A percentile compares a stretch with the other conserved stretches of the same genome.
phyloP scores from a whole-genome alignment of 2,329 filamentous ascomycete species.

The Aureobasidium vineae region DNA sequence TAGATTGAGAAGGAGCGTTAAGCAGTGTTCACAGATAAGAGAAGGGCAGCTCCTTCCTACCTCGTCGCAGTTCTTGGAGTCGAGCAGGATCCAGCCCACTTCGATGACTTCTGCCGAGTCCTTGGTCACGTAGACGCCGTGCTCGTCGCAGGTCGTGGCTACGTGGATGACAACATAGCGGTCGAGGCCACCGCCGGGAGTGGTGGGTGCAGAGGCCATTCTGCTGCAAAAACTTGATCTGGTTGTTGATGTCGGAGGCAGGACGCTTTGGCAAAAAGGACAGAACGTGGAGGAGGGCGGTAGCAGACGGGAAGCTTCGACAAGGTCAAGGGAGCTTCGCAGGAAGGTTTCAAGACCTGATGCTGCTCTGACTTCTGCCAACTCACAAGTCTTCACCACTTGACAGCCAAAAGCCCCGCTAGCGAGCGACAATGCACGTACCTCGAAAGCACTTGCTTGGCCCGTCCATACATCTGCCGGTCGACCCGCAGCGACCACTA shows the following conservation, averaged over 20 bases:
- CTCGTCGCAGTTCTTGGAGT: slow-evolving; percentile 89
- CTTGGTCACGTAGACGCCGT: slow-evolving; percentile 98
- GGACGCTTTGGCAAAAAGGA: slow-evolving; percentile 4
- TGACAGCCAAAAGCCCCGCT: slow-evolving; percentile 19
- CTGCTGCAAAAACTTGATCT: slow-evolving; percentile 5
- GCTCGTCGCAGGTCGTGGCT: slow-evolving; percentile 97
- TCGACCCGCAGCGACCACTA: background rate
- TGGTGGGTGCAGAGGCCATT: slow-evolving; percentile 18
- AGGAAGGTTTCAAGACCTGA: background rate
- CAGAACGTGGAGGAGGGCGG: background rate
- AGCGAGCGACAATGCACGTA: background rate
- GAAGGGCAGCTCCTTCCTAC: slow-evolving; percentile 48
- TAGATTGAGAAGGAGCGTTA: slow-evolving; percentile 44
- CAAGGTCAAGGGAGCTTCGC: background rate
- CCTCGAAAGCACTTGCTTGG: slow-evolving; percentile 8
- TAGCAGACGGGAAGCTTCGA: slow-evolving; percentile 15
- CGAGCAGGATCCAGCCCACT: slow-evolving; percentile 94
- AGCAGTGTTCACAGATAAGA: slow-evolving; percentile 8
- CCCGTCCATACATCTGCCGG: slow-evolving; percentile 17
- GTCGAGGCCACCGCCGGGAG: slow-evolving; percentile 56
- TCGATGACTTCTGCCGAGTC: slow-evolving; percentile 99
- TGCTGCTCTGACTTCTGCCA: slow-evolving; percentile 11
- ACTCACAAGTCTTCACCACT: slow-evolving; percentile 11
- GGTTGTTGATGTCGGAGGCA: background rate
- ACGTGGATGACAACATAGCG: slow-evolving; percentile 98